These are phyloP conservation scores for Auriculariales sp. DNA, from an alignment of 768 basidiomycete species.

Conservation along the genomic window DNA sequence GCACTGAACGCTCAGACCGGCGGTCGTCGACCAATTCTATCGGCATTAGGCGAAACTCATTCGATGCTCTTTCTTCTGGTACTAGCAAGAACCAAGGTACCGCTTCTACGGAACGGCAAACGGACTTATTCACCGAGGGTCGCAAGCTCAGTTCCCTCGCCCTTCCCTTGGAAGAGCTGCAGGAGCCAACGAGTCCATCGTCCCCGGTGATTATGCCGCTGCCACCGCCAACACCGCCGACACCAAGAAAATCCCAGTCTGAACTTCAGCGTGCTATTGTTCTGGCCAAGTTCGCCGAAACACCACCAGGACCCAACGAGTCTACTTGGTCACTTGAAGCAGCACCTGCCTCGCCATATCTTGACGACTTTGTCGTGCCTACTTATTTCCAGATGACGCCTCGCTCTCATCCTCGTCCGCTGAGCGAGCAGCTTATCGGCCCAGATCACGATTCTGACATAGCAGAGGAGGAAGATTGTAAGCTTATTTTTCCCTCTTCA, in stretches of 20 bases:
- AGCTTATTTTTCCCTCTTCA: conserved; percentile 8
- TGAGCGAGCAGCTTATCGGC: conserved; percentile 49
- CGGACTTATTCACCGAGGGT: neutral
- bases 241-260: neutral
- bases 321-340: neutral
- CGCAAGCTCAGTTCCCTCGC: neutral
- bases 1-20: neutral
- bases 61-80: no score
- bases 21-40: neutral
- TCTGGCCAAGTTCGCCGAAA: neutral
- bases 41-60: neutral
- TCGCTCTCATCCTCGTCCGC: conserved; percentile 35
- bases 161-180: neutral
- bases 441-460: neutral
- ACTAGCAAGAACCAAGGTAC: no score
- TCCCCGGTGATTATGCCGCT: neutral
- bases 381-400: conserved; percentile 23
- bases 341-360: neutral
- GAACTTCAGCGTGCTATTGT: neutral
- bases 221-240: neutral
- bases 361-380: no score
- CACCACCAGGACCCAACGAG: neutral
- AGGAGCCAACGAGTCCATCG: neutral
- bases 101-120: neutral
- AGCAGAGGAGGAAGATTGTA: conserved; percentile 41